Evolutionary conservation across 108 stramenopile species (phyloP).

Genomic region (Nitzschia sp.): DNA sequence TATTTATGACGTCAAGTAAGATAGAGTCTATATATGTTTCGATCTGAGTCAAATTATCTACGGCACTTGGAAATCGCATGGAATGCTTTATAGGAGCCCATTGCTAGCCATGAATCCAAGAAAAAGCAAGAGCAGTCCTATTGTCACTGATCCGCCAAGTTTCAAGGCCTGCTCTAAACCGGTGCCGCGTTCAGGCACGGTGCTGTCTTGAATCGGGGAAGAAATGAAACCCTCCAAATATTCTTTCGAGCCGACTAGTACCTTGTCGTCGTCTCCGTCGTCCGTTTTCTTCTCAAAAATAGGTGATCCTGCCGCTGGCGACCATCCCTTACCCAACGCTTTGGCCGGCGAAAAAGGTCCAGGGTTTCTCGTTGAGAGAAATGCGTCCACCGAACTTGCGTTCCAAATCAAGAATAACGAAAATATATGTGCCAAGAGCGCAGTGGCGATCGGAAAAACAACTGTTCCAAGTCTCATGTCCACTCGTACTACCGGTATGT

Average conservation of each 20-base stretch:
- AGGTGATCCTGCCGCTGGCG: too few species aligned
- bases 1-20: background rate
- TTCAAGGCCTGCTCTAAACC: slow-evolving; percentile 35
- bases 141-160: slow-evolving; percentile 19
- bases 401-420: too few species aligned
- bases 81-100: slow-evolving; percentile 16
- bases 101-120: slow-evolving; percentile 38
- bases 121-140: slow-evolving; percentile 14
- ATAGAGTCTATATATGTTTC: background rate
- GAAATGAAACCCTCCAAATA: slow-evolving; percentile 32
- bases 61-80: too few species aligned
- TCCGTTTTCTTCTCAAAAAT: too few species aligned
- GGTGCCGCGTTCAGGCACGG: slow-evolving; percentile 21
- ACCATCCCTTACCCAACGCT: too few species aligned
- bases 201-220: slow-evolving; percentile 25
- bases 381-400: too few species aligned
- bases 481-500: too few species aligned
- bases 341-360: too few species aligned
- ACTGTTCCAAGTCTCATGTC: too few species aligned
- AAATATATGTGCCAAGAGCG: too few species aligned
- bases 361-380: too few species aligned
- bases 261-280: slow-evolving; percentile 6
- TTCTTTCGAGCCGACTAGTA: slow-evolving; percentile 29
- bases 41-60: background rate
- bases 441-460: too few species aligned